These are phyloP conservation scores for Albophoma yamanashiensis DNA, from an alignment of 2,329 filamentous ascomycete species.

Conservation along the genomic window DNA sequence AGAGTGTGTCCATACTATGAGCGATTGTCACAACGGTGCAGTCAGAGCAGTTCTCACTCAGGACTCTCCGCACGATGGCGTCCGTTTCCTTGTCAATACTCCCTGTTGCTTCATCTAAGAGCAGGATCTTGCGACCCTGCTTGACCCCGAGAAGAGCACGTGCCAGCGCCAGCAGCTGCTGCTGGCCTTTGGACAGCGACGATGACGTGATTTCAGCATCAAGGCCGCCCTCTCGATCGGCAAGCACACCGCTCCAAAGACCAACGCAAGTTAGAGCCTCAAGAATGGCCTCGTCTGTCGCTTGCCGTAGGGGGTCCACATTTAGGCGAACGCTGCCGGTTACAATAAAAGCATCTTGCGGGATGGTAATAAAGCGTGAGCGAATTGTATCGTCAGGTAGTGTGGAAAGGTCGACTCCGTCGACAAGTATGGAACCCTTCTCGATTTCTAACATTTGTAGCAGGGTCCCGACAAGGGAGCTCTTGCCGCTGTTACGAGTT, in stretches of 20 bases:
- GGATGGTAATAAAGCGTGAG: constrained; percentile 31
- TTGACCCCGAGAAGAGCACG: constrained; percentile 15
- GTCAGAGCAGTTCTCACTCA: not conserved
- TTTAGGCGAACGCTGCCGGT: constrained; percentile 24
- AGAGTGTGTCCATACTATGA: not conserved
- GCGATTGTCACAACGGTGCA: not conserved
- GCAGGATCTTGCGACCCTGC: not conserved
- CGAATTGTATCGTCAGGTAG: constrained; percentile 28
- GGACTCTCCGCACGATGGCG: not conserved
- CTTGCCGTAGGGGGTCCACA: constrained; percentile 21
- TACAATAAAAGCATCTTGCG: constrained; percentile 37
- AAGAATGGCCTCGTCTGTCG: constrained; percentile 3
- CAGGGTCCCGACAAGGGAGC: constrained; percentile 23
- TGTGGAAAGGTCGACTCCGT: constrained; percentile 19
- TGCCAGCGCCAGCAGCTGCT: constrained; percentile 7
- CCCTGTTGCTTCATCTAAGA: constrained; percentile 1
- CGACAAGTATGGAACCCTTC: constrained; percentile 21
- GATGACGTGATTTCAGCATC: constrained; percentile 1
- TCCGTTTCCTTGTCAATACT: not conserved
- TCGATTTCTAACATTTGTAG: constrained; percentile 23
- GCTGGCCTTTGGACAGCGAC: constrained; percentile 6
- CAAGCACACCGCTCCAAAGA: not conserved
- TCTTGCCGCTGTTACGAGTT: constrained; percentile 19
- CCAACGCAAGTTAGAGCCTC: constrained; percentile 5
- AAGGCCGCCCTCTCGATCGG: constrained; percentile 9